These are phyloP conservation scores for Botrytis hyacinthi DNA, from an alignment of 2,329 filamentous ascomycete genomes.

Conservation along the genomic window DNA sequence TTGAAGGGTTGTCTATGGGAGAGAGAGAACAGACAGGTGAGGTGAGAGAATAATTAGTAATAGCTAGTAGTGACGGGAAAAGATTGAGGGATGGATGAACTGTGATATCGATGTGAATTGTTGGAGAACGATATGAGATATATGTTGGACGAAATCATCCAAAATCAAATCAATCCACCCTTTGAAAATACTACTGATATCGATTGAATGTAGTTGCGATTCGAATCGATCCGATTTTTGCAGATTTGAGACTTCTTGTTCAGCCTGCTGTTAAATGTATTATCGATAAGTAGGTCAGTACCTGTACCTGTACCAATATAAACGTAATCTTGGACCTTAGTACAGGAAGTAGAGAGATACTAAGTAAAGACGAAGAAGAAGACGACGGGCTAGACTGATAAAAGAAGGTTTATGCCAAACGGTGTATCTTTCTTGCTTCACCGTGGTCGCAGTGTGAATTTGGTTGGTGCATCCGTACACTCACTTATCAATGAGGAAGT, in stretches of 20 bases:
- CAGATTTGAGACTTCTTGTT: not conserved
- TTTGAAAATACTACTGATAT: not conserved
- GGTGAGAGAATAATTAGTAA: not conserved
- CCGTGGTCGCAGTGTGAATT: not conserved
- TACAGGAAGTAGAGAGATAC: not conserved
- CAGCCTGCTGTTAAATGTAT: slow-evolving; percentile 6
- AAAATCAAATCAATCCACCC: not conserved
- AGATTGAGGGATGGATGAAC: slow-evolving; percentile 6
- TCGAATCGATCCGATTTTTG: not conserved
- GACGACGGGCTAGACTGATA: not conserved
- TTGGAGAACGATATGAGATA: not conserved
- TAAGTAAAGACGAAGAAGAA: not conserved
- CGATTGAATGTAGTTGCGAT: not conserved
- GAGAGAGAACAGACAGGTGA: not conserved
- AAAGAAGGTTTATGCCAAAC: not conserved
- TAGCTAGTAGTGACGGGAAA: not conserved
- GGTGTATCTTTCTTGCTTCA: not conserved
- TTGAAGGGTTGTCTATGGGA: not conserved
- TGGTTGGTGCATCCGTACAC: not conserved
- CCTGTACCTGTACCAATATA: not conserved
- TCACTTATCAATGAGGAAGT: not conserved
- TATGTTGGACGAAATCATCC: not conserved
- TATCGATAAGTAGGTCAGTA: not conserved
- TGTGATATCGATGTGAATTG: not conserved
- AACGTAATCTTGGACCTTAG: not conserved